Evolutionary conservation across 768 basidiomycete species (phyloP), one percentile per base, ranked within the genome.

Genomic region (Chalciporus piperatus): DNA sequence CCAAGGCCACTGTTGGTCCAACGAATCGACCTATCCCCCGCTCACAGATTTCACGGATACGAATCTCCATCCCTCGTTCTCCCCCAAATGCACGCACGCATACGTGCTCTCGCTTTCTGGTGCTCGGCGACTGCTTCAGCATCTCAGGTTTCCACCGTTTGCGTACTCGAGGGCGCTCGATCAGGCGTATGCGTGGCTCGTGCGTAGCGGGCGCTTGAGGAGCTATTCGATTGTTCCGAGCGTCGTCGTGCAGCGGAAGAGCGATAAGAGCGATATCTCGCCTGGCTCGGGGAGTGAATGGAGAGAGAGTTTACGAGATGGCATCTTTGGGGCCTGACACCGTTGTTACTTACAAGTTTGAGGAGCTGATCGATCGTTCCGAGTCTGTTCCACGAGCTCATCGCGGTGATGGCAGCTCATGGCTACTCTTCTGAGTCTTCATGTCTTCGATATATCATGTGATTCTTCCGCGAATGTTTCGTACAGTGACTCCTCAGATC

Each of bases 141-240:
- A 86, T 58, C 73, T 89, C 20, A 77, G 74, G 0, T 72, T 85
- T 55, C 75, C 84, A 2, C 78, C 76, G 0, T 90, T 90, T 60
- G 87, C 89, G 0, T 89, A 87, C 59, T 88, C 87, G 14, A 80
- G 89, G 8, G 83, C 87, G 0, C 76, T 90, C 47, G 89, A 91
- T 60, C 85, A 87, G 56, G 88, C 86, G 2, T 70, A 84, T 16
- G 74, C 81, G 5, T 87, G 85, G 85, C 75, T 91, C 13, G 70
- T 89, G 11, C 67, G 74, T 57, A 81, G 73, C 49, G 74, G 75
- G 8, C 72, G 80, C 40, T 56, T 90, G 40, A 77, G 74, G 47
- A 74, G 79, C 39, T 90, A 77, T 58, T 86, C 84, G 0, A 64
- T 89, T 16, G 82, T 87, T 0, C 86, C 86, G 0, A 85, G 83